A percentile compares a stretch with the other conserved stretches of the same genome.
Evolutionary conservation across 345 rosid genomes (phyloP).

Genomic region (Eucalyptus virginea): DNA sequence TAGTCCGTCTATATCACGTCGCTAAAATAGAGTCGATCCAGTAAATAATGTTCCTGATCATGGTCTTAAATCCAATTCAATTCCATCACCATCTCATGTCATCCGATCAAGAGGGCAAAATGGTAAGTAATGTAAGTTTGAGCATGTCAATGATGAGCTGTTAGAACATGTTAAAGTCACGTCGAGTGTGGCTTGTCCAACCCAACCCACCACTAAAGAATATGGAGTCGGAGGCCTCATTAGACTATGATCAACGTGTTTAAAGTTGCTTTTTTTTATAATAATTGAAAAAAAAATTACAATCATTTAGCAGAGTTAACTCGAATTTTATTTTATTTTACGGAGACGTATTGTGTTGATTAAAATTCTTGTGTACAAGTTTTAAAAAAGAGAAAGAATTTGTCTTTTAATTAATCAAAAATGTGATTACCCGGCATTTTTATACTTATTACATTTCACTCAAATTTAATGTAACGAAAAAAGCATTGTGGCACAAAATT

Average conservation of each 20-base stretch:
- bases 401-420: background rate
- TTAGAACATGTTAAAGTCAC: background rate
- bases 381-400: background rate
- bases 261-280: background rate
- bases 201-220: background rate
- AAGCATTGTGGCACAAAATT: background rate
- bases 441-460: background rate
- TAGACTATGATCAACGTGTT: background rate
- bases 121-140: background rate
- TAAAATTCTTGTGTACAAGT: background rate
- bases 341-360: background rate
- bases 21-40: background rate
- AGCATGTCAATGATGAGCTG: background rate
- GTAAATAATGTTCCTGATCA: background rate
- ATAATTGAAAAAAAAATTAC: background rate
- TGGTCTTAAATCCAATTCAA: background rate
- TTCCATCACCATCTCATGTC: background rate
- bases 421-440: background rate
- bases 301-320: background rate
- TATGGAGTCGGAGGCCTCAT: background rate
- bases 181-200: background rate
- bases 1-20: background rate
- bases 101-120: background rate
- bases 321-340: background rate
- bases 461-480: background rate